Base-by-base conservation (phyloP, 352 stramenopile genomes). In the Aphanomyces cochlioides region DNA sequence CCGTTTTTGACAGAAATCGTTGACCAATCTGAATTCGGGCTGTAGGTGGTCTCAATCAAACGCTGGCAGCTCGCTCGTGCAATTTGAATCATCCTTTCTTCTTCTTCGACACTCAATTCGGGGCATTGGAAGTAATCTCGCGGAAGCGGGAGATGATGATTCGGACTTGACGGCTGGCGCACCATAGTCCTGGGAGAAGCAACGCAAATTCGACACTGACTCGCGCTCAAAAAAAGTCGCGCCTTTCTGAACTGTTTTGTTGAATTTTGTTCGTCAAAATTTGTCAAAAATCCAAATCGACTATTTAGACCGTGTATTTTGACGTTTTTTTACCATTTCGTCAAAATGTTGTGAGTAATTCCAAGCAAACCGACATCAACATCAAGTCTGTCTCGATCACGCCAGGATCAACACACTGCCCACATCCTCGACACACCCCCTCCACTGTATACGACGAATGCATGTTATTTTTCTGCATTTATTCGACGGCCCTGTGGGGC, bases 61-160 rank as follows among this genome's bases (percentile, higher is more conserved):
- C 64, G 64, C 45, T 19, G 37, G 54, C 64, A 70, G 28, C 43
- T 56, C 64, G 48, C 61, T 17, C 64, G 64, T 15, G 64, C 64
- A 28, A 70, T 47, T 17, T 56, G 64, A 37, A 70, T 50, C 17
- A 70, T 34, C n/a, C 53, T 36, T 40, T 45, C 64, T 37, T 70
- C 64, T 48, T 70, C 64, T 34, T 70, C 64, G 40, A 21, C 8
- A 17, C 34, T 47, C 34, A 70, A 36, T 28, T 70, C 64, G 8
- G 45, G 36, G 64, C 64, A 70, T n/a, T 70, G 43, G 36, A 70
- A 70, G 64, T 70, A 70, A 50, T 70, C 64, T 36, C 64, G 64
- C 38, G 64, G 64, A 19, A 70, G 64, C 36, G 64, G 64, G 47
- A 70, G 54, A 12, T 45, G 28, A 61, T 61, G 12, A 10, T 37